Conservation (phyloP, 2,329 filamentous ascomycete species). For the Colletotrichum lini region DNA sequence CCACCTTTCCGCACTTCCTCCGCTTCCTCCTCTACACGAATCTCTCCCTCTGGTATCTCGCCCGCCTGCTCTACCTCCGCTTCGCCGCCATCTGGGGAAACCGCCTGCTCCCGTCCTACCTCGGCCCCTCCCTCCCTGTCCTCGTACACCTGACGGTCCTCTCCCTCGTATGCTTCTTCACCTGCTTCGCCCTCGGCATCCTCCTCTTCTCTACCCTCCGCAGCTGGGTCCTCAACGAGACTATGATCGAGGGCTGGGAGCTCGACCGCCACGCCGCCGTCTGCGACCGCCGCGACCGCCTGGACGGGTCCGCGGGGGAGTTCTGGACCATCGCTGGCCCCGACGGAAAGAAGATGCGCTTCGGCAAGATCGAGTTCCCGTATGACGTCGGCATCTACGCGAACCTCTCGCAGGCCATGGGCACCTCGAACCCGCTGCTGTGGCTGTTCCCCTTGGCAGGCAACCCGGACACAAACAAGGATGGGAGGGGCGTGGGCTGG, state of each 20-base stretch:
- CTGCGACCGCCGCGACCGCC: slow-evolving; percentile 60
- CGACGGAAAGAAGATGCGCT: slow-evolving; percentile 61
- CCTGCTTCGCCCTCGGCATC: slow-evolving; percentile 73
- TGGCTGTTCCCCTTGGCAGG: slow-evolving; percentile 80
- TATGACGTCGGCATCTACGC: slow-evolving; percentile 83
- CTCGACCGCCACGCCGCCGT: slow-evolving; percentile 74
- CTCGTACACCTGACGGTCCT: slow-evolving; percentile 75
- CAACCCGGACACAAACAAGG: slow-evolving; percentile 58
- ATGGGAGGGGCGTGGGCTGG: slow-evolving; percentile 65
- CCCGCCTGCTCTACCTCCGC: slow-evolving; percentile 72
- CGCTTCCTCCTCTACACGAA: slow-evolving; percentile 83
- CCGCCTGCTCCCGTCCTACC: slow-evolving; percentile 79
- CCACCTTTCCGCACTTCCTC: slow-evolving; percentile 85
- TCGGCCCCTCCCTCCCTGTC: slow-evolving; percentile 75
- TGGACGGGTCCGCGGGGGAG: slow-evolving; percentile 52
- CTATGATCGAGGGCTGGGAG: slow-evolving; percentile 87
- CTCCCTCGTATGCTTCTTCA: slow-evolving; percentile 69
- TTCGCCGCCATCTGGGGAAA: slow-evolving; percentile 73
- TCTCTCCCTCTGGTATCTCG: slow-evolving; percentile 73
- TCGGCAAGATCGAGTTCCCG: slow-evolving; percentile 81
- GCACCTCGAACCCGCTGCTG: slow-evolving; percentile 72
- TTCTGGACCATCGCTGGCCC: slow-evolving; percentile 58
- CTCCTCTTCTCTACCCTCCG: slow-evolving; percentile 75
- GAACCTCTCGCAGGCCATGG: slow-evolving; percentile 85
- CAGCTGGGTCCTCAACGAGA: slow-evolving; percentile 77